Evolutionary conservation across 2,329 filamentous ascomycete genomes (phyloP).

Genomic region (Raffaelea ambrosiae): DNA sequence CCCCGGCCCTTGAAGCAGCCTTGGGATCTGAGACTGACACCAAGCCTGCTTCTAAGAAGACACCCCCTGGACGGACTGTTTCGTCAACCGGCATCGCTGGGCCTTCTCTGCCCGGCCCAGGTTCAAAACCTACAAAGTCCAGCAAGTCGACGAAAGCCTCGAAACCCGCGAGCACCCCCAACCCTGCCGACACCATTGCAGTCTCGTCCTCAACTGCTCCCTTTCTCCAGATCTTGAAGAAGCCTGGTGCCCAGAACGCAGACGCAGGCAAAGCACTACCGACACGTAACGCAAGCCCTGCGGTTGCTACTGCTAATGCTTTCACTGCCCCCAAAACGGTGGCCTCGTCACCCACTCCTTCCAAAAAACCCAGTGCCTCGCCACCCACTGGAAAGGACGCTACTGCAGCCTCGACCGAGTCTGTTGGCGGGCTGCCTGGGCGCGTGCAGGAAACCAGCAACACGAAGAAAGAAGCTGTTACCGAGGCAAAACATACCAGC

Average conservation of each 20-base stretch:
- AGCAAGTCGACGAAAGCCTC: constrained; percentile 35
- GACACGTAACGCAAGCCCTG: no score
- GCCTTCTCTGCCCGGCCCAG: constrained; percentile 18
- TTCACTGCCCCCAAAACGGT: no score
- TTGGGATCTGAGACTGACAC: no score
- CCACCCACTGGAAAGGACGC: not conserved
- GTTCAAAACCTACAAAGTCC: constrained; percentile 22
- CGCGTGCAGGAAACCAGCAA: constrained; percentile 5
- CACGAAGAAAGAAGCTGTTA: constrained; percentile 54
- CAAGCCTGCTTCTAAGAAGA: no score
- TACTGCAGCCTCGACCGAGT: not conserved
- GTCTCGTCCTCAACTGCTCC: constrained; percentile 1
- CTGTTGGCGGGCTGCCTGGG: no score
- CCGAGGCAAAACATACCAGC: constrained; percentile 47
- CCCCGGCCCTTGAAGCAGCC: no score
- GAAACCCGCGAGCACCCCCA: constrained; percentile 31
- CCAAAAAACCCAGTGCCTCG: constrained; percentile 22
- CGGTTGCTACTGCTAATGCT: no score
- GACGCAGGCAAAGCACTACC: constrained; percentile 27
- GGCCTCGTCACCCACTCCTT: constrained; percentile 17
- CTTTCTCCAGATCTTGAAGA: constrained; percentile 42
- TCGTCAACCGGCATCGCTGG: no score
- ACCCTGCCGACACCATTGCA: constrained; percentile 1
- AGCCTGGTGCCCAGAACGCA: constrained; percentile 31
- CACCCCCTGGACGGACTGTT: no score